Conservation (phyloP, 768 basidiomycete genomes). For the Nidularia pulvinata region DNA sequence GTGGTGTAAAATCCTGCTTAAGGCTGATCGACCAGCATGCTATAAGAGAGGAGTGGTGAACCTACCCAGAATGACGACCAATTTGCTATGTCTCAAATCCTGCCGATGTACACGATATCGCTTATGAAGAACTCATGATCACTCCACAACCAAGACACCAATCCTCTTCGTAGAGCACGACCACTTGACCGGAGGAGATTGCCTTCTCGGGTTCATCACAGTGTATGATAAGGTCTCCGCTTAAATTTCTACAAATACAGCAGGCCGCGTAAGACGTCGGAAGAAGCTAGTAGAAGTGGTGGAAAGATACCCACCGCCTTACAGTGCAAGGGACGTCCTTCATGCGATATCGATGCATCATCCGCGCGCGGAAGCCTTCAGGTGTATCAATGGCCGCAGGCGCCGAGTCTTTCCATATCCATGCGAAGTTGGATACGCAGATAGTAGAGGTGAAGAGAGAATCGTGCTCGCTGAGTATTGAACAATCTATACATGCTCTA, state of each 20-base stretch:
- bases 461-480: slow-evolving; percentile 52
- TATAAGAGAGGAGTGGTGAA: too few relatives aligned
- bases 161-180: slow-evolving; percentile 67
- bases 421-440: slow-evolving; percentile 53
- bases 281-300: background rate
- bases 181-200: slow-evolving; percentile 81
- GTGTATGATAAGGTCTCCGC: slow-evolving; percentile 34
- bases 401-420: slow-evolving; percentile 73
- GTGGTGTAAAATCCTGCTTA: too few relatives aligned
- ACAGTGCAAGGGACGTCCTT: slow-evolving; percentile 49
- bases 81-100: too few relatives aligned
- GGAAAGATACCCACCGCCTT: slow-evolving; percentile 33
- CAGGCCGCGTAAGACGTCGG: slow-evolving; percentile 3
- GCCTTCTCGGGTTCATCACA: slow-evolving; percentile 65
- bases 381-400: slow-evolving; percentile 41
- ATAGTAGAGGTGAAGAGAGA: slow-evolving; percentile 43
- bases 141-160: slow-evolving; percentile 87
- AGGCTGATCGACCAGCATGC: too few relatives aligned
- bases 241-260: slow-evolving; percentile 7
- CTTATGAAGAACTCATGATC: too few relatives aligned
- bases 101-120: too few relatives aligned
- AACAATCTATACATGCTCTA: background rate
- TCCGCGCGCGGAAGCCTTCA: slow-evolving; percentile 43
- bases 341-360: slow-evolving; percentile 79
- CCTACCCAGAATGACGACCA: too few relatives aligned